Evolutionary conservation across 75 land plant species (phyloP).

Genomic region (Pinus albicaulis): DNA sequence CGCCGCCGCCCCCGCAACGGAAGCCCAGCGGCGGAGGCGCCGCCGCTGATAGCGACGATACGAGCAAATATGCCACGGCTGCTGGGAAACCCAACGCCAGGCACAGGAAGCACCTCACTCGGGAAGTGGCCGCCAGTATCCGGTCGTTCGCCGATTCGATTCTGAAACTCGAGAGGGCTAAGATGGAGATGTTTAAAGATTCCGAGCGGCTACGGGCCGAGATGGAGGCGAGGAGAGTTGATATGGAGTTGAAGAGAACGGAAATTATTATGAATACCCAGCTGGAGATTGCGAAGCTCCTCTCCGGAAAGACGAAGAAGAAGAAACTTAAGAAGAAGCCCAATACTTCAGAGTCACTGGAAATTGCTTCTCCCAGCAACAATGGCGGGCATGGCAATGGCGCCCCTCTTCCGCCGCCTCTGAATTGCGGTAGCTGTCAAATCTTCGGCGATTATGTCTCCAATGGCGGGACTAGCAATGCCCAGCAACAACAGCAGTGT

Average conservation of each 20-base stretch:
- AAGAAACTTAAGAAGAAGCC: conserved; percentile 2
- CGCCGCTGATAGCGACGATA: neutral
- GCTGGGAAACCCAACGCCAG: neutral
- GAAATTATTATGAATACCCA: conserved; percentile 25
- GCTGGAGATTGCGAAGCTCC: conserved; percentile 22
- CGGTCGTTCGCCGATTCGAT: conserved; percentile 22
- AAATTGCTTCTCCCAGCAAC: neutral
- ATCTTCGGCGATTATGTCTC: conserved; percentile 1
- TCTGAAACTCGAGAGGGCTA: conserved; percentile 21
- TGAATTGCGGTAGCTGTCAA: conserved; percentile 3
- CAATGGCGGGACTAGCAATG: neutral
- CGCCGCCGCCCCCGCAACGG: neutral
- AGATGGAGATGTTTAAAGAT: conserved; percentile 21
- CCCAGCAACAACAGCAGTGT: no score
- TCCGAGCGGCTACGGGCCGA: conserved; percentile 14
- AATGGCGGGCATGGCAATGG: neutral
- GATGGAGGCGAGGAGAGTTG: conserved; percentile 20
- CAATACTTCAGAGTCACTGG: no score
- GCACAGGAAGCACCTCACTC: conserved; percentile 2
- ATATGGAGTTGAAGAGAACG: conserved; percentile 25
- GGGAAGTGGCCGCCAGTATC: conserved; percentile 19
- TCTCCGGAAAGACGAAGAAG: conserved; percentile 7
- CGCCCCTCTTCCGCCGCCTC: neutral
- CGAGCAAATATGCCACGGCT: neutral
- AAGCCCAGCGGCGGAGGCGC: neutral